These are phyloP conservation scores for Agarophyton chilense DNA, from an alignment of 23 red algal genomes.

Conservation along the genomic window DNA sequence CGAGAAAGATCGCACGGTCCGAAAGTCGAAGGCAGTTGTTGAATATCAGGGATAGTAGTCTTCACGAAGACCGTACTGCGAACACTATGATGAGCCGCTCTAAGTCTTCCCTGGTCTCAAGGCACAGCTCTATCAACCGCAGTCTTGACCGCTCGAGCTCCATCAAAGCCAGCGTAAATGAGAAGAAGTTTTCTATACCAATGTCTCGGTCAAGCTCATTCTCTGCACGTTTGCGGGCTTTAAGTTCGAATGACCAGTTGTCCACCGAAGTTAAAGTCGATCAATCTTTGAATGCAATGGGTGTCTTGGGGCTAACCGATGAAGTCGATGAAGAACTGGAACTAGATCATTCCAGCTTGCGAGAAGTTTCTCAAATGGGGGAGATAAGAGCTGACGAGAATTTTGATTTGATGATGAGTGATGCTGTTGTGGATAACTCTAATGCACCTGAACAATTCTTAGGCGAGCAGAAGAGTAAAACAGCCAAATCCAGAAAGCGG, in stretches of 20 bases:
- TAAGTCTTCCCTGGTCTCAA: not conserved
- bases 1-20: conserved; percentile 62
- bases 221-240: not conserved
- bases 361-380: not conserved
- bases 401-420: not conserved
- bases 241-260: not conserved
- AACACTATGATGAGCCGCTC: not conserved
- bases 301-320: conserved; percentile 6
- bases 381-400: not conserved
- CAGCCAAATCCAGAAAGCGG: conserved; percentile 1
- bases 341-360: not conserved
- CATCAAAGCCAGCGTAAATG: not conserved
- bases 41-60: conserved; percentile 38
- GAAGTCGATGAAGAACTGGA: conserved; percentile 11
- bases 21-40: conserved; percentile 48
- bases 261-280: not conserved
- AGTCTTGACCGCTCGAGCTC: not conserved
- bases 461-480: not conserved
- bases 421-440: not conserved
- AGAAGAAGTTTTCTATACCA: not conserved
- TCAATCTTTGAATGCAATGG: conserved; percentile 8
- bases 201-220: conserved; percentile 36
- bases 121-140: not conserved
- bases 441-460: not conserved
- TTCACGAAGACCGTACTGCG: not conserved